Evolutionary conservation across 805 yeast genomes (phyloP).

Genomic region (Myxozyma monticola): DNA sequence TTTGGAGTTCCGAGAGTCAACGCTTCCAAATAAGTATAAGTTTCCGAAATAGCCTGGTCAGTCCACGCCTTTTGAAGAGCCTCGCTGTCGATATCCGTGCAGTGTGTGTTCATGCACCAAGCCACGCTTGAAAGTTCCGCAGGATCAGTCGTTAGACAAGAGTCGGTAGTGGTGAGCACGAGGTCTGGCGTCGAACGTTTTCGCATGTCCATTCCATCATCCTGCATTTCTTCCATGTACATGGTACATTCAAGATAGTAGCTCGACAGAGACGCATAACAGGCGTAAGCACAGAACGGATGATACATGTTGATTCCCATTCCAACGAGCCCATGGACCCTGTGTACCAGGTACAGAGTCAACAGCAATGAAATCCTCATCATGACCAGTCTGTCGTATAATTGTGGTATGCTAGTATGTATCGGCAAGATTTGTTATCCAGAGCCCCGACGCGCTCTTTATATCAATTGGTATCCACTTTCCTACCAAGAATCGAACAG

Average conservation of each 20-base stretch:
- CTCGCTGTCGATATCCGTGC: not conserved
- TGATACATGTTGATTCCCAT: conserved; percentile 1
- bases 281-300: not conserved
- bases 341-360: not conserved
- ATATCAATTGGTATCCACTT: too few species aligned
- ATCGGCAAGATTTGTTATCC: too few species aligned
- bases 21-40: not conserved
- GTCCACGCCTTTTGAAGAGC: not conserved
- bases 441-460: too few species aligned
- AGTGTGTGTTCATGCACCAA: not conserved
- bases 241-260: not conserved
- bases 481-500: too few species aligned
- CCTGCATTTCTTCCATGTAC: not conserved
- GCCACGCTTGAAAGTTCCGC: not conserved
- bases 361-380: not conserved
- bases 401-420: too few species aligned
- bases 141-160: not conserved
- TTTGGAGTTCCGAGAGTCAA: not conserved
- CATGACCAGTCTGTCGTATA: too few species aligned
- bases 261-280: not conserved
- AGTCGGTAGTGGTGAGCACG: not conserved
- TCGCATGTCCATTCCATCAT: not conserved
- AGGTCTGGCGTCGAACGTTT: not conserved
- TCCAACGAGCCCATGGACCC: not conserved
- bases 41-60: not conserved